phyloP scores from a whole-genome alignment of 257 asterid species.

The Fraxinus excelsior region DNA sequence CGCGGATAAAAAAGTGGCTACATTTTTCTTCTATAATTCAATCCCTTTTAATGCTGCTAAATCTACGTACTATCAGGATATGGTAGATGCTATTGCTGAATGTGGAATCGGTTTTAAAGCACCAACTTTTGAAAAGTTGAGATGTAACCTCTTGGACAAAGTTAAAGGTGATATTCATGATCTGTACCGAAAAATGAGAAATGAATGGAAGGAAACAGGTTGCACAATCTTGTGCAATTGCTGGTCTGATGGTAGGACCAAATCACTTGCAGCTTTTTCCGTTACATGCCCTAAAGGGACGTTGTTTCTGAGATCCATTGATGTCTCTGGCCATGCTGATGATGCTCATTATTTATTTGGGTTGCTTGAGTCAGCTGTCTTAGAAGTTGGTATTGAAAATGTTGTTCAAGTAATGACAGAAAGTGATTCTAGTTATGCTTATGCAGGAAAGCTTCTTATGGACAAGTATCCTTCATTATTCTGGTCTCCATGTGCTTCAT shows the following conservation, averaged over 20 bases:
- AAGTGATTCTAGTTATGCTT: conserved; percentile 25
- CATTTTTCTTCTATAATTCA: conserved; percentile 45
- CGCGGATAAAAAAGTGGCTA: conserved; percentile 47
- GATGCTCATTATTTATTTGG: conserved; percentile 38
- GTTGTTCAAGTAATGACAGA: conserved; percentile 49
- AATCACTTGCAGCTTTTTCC: conserved; percentile 36
- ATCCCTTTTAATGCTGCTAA: conserved; percentile 45
- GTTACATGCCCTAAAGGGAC: conserved; percentile 47
- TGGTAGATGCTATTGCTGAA: conserved; percentile 46
- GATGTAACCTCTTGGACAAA: conserved; percentile 33
- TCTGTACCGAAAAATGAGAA: conserved; percentile 24
- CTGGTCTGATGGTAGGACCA: conserved; percentile 37
- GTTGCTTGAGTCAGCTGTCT: conserved; percentile 41
- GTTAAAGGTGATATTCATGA: conserved; percentile 34
- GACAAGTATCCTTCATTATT: conserved; percentile 41
- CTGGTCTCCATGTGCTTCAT: conserved; percentile 54
- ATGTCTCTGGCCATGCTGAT: conserved; percentile 39
- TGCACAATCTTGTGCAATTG: conserved; percentile 46
- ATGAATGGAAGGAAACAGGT: conserved; percentile 46
- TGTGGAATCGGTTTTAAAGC: conserved; percentile 43
- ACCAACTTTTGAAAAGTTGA: conserved; percentile 38
- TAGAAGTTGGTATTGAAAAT: conserved; percentile 42
- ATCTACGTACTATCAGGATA: conserved; percentile 38
- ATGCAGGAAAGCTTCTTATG: conserved; percentile 48
- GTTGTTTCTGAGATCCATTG: conserved; percentile 38